Evolutionary conservation across 148 eudicot genomes (phyloP).

Genomic region (Selenicereus undatus): DNA sequence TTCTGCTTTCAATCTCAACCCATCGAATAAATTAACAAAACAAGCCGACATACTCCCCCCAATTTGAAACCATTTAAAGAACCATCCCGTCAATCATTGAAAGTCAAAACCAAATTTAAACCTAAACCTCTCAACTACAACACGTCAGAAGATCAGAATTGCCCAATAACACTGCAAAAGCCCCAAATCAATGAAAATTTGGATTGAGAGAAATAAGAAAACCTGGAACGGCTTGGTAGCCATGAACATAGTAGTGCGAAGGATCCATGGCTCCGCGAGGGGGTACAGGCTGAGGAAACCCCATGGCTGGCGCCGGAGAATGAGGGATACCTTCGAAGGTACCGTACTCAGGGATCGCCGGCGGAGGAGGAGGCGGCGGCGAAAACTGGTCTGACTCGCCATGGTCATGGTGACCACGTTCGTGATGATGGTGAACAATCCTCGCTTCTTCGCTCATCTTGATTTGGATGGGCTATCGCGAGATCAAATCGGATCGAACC

Average conservation of each 20-base stretch:
- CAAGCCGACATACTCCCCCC: not conserved
- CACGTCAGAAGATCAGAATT: not conserved
- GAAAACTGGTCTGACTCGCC: conserved; percentile 12
- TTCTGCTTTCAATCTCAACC: not conserved
- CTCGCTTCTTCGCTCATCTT: conserved; percentile 22
- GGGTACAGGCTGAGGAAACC: conserved; percentile 83
- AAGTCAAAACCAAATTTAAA: not conserved
- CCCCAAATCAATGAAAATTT: not conserved
- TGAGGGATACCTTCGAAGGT: conserved; percentile 67
- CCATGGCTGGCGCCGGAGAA: conserved; percentile 52
- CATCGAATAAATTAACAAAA: not conserved
- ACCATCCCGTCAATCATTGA: not conserved
- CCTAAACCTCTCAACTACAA: not conserved
- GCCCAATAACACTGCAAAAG: not conserved
- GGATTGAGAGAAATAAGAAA: not conserved
- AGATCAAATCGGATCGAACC: not conserved
- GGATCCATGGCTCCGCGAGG: conserved; percentile 64
- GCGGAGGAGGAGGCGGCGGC: conserved; percentile 13
- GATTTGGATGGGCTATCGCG: not conserved
- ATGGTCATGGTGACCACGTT: not conserved
- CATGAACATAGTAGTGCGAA: conserved; percentile 48
- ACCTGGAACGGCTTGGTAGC: conserved; percentile 86
- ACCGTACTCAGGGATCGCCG: conserved; percentile 44
- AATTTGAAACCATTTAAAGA: not conserved
- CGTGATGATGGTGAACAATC: conserved; percentile 23